A percentile compares a stretch with the other conserved stretches of the same genome.
Evolutionary conservation across 1,284 basidiomycete species (phyloP).

Genomic region (Trichosporon coremiiforme): DNA sequence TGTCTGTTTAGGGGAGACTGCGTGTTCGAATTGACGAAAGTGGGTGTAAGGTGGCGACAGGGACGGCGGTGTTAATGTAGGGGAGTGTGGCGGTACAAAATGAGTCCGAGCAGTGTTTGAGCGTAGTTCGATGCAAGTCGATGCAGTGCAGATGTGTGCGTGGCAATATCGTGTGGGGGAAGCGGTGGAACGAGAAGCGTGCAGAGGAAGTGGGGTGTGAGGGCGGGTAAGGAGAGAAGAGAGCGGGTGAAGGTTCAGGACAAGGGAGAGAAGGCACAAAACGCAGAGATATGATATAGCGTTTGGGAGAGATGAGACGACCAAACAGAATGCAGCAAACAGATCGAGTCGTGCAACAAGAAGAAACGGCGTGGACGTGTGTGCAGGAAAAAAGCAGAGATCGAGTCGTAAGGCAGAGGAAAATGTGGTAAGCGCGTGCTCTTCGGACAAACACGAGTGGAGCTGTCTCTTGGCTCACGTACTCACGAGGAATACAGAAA

Average conservation of each 20-base stretch:
- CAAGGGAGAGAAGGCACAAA: constrained; percentile 16
- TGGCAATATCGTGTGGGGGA: neutral
- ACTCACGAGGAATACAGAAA: constrained; percentile 15
- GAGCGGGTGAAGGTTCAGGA: constrained; percentile 6
- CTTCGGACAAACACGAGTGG: constrained; percentile 21
- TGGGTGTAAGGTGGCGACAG: constrained; percentile 18
- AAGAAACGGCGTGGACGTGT: neutral
- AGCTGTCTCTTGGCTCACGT: neutral
- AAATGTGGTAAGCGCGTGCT: neutral
- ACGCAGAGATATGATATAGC: constrained; percentile 19
- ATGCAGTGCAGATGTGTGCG: constrained; percentile 11
- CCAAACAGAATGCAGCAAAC: constrained; percentile 2
- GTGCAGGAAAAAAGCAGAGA: neutral
- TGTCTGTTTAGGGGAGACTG: constrained; percentile 23
- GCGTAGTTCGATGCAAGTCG: neutral
- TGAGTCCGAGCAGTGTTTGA: neutral
- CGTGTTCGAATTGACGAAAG: neutral
- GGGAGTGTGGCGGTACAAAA: neutral
- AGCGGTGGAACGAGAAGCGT: neutral
- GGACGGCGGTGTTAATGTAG: neutral
- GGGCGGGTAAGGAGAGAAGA: neutral
- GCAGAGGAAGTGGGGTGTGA: neutral
- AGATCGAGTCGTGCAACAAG: constrained; percentile 11
- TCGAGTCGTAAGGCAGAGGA: constrained; percentile 16
- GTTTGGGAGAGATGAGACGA: neutral